Base-by-base conservation (phyloP, 495 filamentous ascomycete species). In the Zalerion maritima region DNA sequence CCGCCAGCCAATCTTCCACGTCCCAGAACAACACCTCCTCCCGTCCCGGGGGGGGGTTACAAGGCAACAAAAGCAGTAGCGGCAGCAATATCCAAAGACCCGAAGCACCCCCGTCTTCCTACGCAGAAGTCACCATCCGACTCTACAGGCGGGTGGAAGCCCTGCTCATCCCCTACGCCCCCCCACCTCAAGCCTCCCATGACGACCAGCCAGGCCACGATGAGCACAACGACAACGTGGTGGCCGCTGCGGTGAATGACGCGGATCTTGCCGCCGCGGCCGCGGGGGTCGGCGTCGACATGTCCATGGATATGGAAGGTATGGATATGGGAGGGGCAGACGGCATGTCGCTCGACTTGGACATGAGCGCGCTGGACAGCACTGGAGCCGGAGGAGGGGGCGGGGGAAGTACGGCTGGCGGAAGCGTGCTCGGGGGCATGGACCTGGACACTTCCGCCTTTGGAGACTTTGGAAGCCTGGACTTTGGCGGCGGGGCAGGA, bases 81-180 rank as follows among this genome's bases (percentile, higher is more conserved):
- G n/a, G 73, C 14, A 64, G 69, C 12, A 65, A 59, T 12, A 45
- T 78, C 0, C 65, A 75, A 6, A 72, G 75, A 34, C 58, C 57
- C 18, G 73, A 86, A n/a, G n/a, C n/a, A n/a, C n/a, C 28, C 55
- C 62, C 4, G 29, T 55, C 1, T 57, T 69, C 24, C n/a, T n/a
- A n/a, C n/a, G 82, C 82, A 0, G 73, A 82, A 39, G 61, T 72
- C 2, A 57, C 84, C n/a, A 75, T 91, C 2, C 71, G 84, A 2
- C 61, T 94, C 13, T 65, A 72, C 46, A 64, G 81, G 2, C 69
- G 78, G 12, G 81, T 92, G 4, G 78, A 86, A 41, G 60, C 73
- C 3, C 69, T 62, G 42, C 43, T 58, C 45, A 42, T 23, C 21
- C 21, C 21, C 8, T 8, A 23, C 21, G 21, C 21, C 21, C 8